phyloP scores from a whole-genome alignment of 2,329 filamentous ascomycete genomes.

The Clonostachys solani region DNA sequence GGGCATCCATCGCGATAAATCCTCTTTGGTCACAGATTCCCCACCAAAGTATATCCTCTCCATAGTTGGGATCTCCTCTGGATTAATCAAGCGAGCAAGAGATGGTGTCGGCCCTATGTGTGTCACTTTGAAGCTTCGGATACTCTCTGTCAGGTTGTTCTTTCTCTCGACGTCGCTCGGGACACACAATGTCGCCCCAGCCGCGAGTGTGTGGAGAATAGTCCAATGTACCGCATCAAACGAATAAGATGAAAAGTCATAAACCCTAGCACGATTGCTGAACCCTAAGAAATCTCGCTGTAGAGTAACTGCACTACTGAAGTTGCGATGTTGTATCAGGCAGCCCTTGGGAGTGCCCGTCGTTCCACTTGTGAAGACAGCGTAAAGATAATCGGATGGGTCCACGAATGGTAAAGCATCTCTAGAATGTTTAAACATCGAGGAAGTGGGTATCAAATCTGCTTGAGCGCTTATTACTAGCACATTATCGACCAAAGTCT shows the following conservation, averaged over 20 bases:
- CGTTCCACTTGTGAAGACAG: constrained; percentile 6
- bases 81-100: constrained; percentile 11
- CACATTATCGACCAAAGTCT: not conserved
- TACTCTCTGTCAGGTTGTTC: constrained; percentile 5
- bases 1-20: not conserved
- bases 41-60: constrained; percentile 12
- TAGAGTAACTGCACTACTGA: constrained; percentile 6
- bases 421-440: not conserved
- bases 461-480: not conserved
- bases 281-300: not conserved
- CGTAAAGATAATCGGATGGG: constrained; percentile 4
- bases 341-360: constrained; percentile 16
- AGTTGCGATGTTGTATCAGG: constrained; percentile 9
- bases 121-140: constrained; percentile 7
- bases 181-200: constrained; percentile 7
- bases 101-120: constrained; percentile 6
- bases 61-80: constrained; percentile 8
- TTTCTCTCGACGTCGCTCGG: constrained; percentile 7
- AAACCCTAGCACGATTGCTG: not conserved
- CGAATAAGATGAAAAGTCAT: constrained; percentile 5
- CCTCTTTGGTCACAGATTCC: constrained; percentile 10
- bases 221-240: constrained; percentile 6
- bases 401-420: not conserved
- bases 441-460: not conserved
- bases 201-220: constrained; percentile 2